phyloP scores from a whole-genome alignment of 1,284 basidiomycete species.

The Heliocybe sulcata region DNA sequence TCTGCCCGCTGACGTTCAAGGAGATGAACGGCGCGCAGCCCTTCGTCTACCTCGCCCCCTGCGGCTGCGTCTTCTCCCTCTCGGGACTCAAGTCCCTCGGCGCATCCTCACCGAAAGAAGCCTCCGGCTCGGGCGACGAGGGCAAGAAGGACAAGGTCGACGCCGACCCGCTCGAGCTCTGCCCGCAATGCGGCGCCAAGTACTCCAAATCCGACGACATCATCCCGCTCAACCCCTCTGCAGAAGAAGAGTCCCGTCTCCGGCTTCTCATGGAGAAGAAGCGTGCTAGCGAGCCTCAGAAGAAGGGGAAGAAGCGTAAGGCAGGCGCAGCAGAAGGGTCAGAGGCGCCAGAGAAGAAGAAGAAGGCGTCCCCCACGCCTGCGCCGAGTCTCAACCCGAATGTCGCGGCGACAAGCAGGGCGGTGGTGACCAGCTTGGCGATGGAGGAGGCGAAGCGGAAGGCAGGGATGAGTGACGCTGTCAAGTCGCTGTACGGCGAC shows the following conservation, averaged over 20 bases:
- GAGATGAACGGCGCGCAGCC: constrained; percentile 91
- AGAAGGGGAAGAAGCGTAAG: constrained; percentile 47
- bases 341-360: constrained; percentile 25
- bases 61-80: constrained; percentile 85
- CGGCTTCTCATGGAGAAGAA: constrained; percentile 43
- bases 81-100: constrained; percentile 64
- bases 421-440: constrained; percentile 56
- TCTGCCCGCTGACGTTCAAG: constrained; percentile 85
- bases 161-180: constrained; percentile 40
- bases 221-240: constrained; percentile 53
- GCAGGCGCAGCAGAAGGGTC: constrained; percentile 19
- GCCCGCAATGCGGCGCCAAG: constrained; percentile 70
- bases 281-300: constrained; percentile 45
- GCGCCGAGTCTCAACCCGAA: constrained; percentile 39
- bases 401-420: constrained; percentile 50
- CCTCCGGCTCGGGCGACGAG: background rate
- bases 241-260: constrained; percentile 53
- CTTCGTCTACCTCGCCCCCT: constrained; percentile 80
- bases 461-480: constrained; percentile 66
- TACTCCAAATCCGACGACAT: constrained; percentile 50
- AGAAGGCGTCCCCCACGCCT: constrained; percentile 27
- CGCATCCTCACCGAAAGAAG: constrained; percentile 23
- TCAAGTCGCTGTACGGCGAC: constrained; percentile 61
- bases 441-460: constrained; percentile 71
- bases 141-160: constrained; percentile 20